Evolutionary conservation across 305 asterid genomes (phyloP).

Genomic region (Striga hermonthica): DNA sequence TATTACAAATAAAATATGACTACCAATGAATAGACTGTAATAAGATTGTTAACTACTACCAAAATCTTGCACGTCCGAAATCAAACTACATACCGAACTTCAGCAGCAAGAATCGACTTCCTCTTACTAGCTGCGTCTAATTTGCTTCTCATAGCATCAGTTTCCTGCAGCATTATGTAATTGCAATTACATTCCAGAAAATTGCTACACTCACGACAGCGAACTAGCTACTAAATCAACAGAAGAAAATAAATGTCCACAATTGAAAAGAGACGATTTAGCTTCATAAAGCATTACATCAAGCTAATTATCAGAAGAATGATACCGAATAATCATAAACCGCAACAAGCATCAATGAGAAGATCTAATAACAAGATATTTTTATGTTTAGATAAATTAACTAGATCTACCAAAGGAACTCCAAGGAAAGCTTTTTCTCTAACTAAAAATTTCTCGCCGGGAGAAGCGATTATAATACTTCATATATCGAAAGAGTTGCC

Average conservation of each 20-base stretch:
- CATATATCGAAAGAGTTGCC: background rate
- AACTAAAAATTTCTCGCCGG: background rate
- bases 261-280: background rate
- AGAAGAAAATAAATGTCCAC: background rate
- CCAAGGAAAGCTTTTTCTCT: background rate
- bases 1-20: background rate
- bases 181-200: background rate
- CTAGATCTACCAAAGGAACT: constrained; percentile 16
- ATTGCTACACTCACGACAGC: background rate
- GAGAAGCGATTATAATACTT: background rate
- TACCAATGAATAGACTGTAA: background rate
- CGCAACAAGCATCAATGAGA: constrained; percentile 2
- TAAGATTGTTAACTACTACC: background rate
- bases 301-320: background rate
- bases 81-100: constrained; percentile 61
- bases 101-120: constrained; percentile 57
- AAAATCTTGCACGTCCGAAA: constrained; percentile 7
- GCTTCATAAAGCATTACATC: background rate
- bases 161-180: constrained; percentile 44
- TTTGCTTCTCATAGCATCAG: constrained; percentile 44
- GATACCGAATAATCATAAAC: background rate
- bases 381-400: background rate
- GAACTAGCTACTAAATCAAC: background rate
- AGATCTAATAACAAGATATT: background rate
- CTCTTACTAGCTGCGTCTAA: constrained; percentile 50